Evolutionary conservation across 2,329 filamentous ascomycete genomes (phyloP), one percentile per base, ranked within the genome.

Genomic region (Colletotrichum spinosum): DNA sequence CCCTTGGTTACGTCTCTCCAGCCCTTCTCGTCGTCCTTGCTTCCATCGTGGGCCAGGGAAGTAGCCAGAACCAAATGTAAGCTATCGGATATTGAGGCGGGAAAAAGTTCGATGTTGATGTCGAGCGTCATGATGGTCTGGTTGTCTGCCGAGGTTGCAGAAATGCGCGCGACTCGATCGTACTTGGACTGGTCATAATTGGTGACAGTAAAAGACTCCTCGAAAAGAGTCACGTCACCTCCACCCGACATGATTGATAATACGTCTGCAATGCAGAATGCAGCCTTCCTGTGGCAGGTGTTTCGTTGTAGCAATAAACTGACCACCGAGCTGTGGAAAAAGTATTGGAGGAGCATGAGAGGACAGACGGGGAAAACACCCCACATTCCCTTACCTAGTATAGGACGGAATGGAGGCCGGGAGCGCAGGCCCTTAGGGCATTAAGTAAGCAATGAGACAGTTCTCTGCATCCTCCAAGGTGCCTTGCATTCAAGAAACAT

Each of bases 21-120:
- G 70, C 92, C 90, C 78, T 84, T 90, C 76, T 82, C 84, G 70
- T 93, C 89, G 74, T 92, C 88, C 78, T 92, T 95, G 69, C 82
- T 88, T 69, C 96, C 96, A 76, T 98, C 96, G 52, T 97, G 87
- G 59, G 92, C 89, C 60, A 99, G 84, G 15, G 93, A 96, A 6
- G 91, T 94, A 13, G 95, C 93, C 60, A 99, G 84, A 10, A 95
- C 89, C 69, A 97, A 84, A 69, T 92, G 90, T 64, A 99, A 79
- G 12, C 85, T 90, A 71, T 97, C 94, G 75, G 91, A 92, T 8
- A 88, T 81, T 44, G 83, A 77, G 72, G 92, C 88, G 2, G 92
- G 92, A 79, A 96, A 97, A 8, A 99, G 88, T 80, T 99, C 95
- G 63, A 88, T 91, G 84, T 98, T 97, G 80, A 98, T 89, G 81